A percentile compares a stretch with the other conserved stretches of the same genome.
phyloP scores from a whole-genome alignment of 768 basidiomycete genomes.

The Panaeolus cyanescens region DNA sequence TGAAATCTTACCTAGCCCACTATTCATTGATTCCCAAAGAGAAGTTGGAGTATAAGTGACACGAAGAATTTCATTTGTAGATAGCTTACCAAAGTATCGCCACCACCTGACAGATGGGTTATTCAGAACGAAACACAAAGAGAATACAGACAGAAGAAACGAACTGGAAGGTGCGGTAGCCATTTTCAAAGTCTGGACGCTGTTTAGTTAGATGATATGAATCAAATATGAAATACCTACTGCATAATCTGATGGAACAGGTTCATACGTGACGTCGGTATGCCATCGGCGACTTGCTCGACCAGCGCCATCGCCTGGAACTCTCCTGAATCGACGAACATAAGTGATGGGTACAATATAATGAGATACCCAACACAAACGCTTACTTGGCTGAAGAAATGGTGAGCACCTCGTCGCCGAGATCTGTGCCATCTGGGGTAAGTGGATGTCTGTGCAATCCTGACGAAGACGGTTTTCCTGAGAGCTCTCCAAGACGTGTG shows the following conservation, averaged over 20 bases:
- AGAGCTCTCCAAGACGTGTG: slow-evolving; percentile 46
- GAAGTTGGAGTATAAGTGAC: neutral
- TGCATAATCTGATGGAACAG: slow-evolving; percentile 60
- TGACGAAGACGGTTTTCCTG: slow-evolving; percentile 49
- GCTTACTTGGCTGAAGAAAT: slow-evolving; percentile 47
- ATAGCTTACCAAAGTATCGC: slow-evolving; percentile 40
- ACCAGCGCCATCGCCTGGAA: slow-evolving; percentile 16
- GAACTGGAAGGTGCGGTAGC: slow-evolving; percentile 38
- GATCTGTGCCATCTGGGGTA: slow-evolving; percentile 47
- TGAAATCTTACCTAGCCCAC: slow-evolving; percentile 46
- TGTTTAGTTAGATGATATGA: neutral
- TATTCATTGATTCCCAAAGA: slow-evolving; percentile 8
- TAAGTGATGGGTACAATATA: neutral
- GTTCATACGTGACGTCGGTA: slow-evolving; percentile 63
- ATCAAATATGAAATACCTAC: slow-evolving; percentile 18
- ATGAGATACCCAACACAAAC: neutral
- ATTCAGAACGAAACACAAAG: neutral
- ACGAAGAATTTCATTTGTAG: neutral
- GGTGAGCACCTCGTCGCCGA: slow-evolving; percentile 55
- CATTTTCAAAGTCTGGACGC: slow-evolving; percentile 37
- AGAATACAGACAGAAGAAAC: slow-evolving; percentile 9
- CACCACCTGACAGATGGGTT: slow-evolving; percentile 28
- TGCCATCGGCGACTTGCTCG: slow-evolving; percentile 52
- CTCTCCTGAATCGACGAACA: neutral
- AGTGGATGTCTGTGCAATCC: slow-evolving; percentile 59